Evolutionary conservation across 106 monocot species (phyloP), one percentile per base, ranked within the genome.

Genomic region (Triglochin maritima): DNA sequence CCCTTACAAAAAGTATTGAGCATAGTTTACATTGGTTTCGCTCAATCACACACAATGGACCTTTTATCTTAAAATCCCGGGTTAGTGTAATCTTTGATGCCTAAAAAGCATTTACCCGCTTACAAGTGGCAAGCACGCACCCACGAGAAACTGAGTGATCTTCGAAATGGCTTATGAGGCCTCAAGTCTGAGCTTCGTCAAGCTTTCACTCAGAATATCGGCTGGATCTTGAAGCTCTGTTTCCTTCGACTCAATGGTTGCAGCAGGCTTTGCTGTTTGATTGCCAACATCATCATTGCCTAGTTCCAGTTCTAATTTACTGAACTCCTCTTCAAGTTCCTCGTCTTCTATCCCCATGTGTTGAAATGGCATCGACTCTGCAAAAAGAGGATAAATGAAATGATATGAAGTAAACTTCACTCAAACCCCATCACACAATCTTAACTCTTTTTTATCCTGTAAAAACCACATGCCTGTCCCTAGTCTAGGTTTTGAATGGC

Each of bases 311-410:
- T 90, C 83, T 29, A 95, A 55, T 56, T 81, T 81, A 60, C 48
- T 71, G 62, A 95, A 87, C 17, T 94, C 94, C 44, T 85, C 81
- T 69, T 87, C 90, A 4, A 90, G 11, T 44, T 84, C 79, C 57
- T 83, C 79, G 53, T 88, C 85, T 15, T 84, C 90, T 41, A 81
- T 47, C 55, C 79, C 85, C 11, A 49, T 42, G 43, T 56, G 72
- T 29, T 82, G 71, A 53, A 81, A 53, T 48, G 82, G 69, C 59
- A 64, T 62, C 49, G 74, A 72, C 67, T 73, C 94, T 90, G 79
- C 64, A 76, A 75, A 15, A 77, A 52, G 57, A 45, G 8, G 43
- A 3, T 50, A 7, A 60, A 44, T 5, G 44, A 50, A 50, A 60
- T 60, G 4, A 59, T 3, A 60, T 9, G 29, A 17, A 8, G 42